Evolutionary conservation across 176 grass and related monocot genomes (phyloP), one percentile per base, ranked within the genome.

Genomic region (Puccinellia tenuiflora): DNA sequence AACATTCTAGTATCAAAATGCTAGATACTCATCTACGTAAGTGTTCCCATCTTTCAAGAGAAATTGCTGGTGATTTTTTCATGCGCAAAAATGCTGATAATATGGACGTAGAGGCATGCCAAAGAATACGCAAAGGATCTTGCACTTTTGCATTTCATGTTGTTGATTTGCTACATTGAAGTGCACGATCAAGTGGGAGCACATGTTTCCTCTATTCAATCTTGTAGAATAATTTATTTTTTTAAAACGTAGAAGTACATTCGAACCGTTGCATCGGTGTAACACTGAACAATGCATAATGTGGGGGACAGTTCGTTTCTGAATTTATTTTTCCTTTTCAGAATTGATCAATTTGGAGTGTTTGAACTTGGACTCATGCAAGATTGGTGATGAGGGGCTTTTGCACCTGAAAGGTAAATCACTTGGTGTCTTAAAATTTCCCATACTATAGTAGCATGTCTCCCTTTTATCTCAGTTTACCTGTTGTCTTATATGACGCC

Each of bases 281-380:
- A 29, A 68, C 48, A 34, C 39, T 75, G 40, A 79, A 46, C 43
- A 51, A 65, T 63, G n/a, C 52, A 54, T 80, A 57, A 65, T 37
- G 26, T 39, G 30, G 40, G 40, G 69, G 15, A 70, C 16, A 39
- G 12, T 2, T 66, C 31, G 46, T 59, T 82, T 29, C 21, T 92
- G 37, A 79, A 31, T 21, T 73, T 84, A 26, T 86, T 78, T 51
- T 8, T 85, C 70, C 71, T 51, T 82, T 86, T 65, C 86, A 99
- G 96, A 85, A 60, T 85, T 99, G 81, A 86, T 96, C 68, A 90
- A 79, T 87, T 87, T 99, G 89, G 91, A 99, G 83, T 89, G 89
- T 86, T 88, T 99, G 48, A 99, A 96, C 80, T 94, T 99, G 85
- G 96, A 99, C 84, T 96, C 93, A 61, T 99, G 96, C 89, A 99